Base-by-base conservation (phyloP, 75 land plant genomes). In the Ceratopteris richardii region DNA sequence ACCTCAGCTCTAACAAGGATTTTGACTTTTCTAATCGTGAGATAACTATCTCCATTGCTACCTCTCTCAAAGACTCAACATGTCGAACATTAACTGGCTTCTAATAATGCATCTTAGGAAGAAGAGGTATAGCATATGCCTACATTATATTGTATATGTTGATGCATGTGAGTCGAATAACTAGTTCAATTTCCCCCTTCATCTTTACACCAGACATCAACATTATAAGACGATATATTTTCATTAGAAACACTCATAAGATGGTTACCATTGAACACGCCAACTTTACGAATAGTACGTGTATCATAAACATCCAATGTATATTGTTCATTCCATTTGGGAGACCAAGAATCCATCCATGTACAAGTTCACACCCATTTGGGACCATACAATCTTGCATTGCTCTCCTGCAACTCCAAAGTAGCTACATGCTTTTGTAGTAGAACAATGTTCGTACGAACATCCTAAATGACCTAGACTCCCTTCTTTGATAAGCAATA, bases 21-120 rank as follows among this genome's bases (percentile, higher is more conserved):
- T 86, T 87, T 0, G 90, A 78, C 6, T 87, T 65, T 30, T 55
- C 63, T 13, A 86, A 76, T 55, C 90, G 31, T 27, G 60, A 20
- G 0, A 87, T 60, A 19, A 86, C 81, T 6, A 77, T 67, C 37
- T 60, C 70, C 70, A 74, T 68, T 5, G 83, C 87, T 19, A 72
- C 79, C 63, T 70, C 62, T 56, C 87, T 55, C 63, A 86, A 57
- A 44, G 10, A 63, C 52, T 86, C 90, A 51, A 83, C 56, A 53
- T 80, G 82, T 25, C 51, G 42, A 20, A 83, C 81, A 2, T 51
- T 10, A 55, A 86, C 41, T 0, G 87, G 90, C 5, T 73, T 53
- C 29, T 71, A 60, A 48, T 86, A 86, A 23, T 86, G 90, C 90
- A 86, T 86, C 60, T 80, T 80, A 18, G 90, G 90, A 10, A 86